These are phyloP conservation scores for Centella asiatica DNA, from an alignment of 129 eudicot genomes.

Conservation along the genomic window DNA sequence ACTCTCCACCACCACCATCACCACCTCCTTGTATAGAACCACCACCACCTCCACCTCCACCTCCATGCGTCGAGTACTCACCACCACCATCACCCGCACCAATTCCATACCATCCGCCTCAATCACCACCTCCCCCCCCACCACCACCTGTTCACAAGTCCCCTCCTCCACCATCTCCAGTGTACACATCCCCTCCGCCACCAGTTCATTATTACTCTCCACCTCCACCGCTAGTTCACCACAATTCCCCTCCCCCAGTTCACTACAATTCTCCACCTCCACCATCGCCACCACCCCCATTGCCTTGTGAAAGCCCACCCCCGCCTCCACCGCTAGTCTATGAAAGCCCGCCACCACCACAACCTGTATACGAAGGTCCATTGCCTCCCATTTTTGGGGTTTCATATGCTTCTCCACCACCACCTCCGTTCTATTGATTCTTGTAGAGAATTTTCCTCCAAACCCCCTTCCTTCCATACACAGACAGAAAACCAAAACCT, in stretches of 20 bases:
- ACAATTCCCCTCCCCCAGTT: slow-evolving; percentile 28
- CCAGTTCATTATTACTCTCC: slow-evolving; percentile 22
- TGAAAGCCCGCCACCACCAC: slow-evolving; percentile 39
- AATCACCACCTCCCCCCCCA: slow-evolving; percentile 28
- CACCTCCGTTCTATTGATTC: slow-evolving; percentile 91
- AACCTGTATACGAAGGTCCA: slow-evolving; percentile 59
- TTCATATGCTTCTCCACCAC: slow-evolving; percentile 77
- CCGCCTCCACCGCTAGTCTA: slow-evolving; percentile 27
- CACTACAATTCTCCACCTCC: slow-evolving; percentile 28
- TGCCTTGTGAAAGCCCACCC: slow-evolving; percentile 15
- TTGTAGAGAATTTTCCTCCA: slow-evolving; percentile 35
- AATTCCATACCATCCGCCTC: slow-evolving; percentile 19
- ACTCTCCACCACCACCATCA: slow-evolving; percentile 34
- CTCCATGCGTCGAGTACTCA: slow-evolving; percentile 12
- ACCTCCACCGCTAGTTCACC: slow-evolving; percentile 25
- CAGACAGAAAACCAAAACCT: slow-evolving; percentile 14
- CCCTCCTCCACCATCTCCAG: slow-evolving; percentile 10
- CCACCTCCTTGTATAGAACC: slow-evolving; percentile 26
- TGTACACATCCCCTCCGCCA: slow-evolving; percentile 34
- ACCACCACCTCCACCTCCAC: slow-evolving; percentile 31
- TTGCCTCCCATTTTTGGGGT: slow-evolving; percentile 63
- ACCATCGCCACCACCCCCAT: slow-evolving; percentile 23
- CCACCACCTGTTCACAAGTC: background rate
- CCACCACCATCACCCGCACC: slow-evolving; percentile 24
- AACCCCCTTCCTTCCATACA: slow-evolving; percentile 21